phyloP scores from a whole-genome alignment of 495 filamentous ascomycete species.

The Bacidia rubella region DNA sequence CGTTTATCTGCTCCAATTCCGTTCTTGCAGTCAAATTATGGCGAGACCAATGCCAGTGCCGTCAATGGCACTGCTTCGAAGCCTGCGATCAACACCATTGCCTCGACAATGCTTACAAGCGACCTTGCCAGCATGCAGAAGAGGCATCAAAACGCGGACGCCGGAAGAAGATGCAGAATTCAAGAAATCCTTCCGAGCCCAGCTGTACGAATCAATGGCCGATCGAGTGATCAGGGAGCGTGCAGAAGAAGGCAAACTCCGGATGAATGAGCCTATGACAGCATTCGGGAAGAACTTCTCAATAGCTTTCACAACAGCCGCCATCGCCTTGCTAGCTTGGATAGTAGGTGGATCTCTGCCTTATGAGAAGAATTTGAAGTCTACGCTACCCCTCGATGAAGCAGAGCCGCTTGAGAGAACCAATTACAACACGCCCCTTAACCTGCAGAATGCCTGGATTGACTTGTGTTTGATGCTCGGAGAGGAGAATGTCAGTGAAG shows the following conservation, averaged over 20 bases:
- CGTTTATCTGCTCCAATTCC: not conserved
- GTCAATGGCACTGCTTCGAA: not conserved
- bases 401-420: conserved; percentile 36
- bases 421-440: conserved; percentile 55
- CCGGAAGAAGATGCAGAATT: conserved; percentile 16
- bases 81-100: not conserved
- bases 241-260: conserved; percentile 52
- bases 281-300: conserved; percentile 43
- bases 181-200: conserved; percentile 57
- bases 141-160: conserved; percentile 1
- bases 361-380: conserved; percentile 38
- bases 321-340: conserved; percentile 40
- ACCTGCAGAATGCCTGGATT: conserved; percentile 85
- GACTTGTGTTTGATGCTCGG: conserved; percentile 82
- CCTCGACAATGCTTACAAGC: conserved; percentile 4
- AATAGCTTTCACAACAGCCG: conserved; percentile 47
- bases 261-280: conserved; percentile 38
- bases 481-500: conserved; percentile 69
- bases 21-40: not conserved
- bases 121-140: not conserved
- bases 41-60: not conserved
- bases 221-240: conserved; percentile 62
- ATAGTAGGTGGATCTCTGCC: conserved; percentile 53
- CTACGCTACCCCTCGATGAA: conserved; percentile 61
- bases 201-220: conserved; percentile 75